Percentiles rank a stretch among this genome's conserved stretches.
phyloP scores from a whole-genome alignment of 75 land plant genomes.

The Sequoia sempervirens region DNA sequence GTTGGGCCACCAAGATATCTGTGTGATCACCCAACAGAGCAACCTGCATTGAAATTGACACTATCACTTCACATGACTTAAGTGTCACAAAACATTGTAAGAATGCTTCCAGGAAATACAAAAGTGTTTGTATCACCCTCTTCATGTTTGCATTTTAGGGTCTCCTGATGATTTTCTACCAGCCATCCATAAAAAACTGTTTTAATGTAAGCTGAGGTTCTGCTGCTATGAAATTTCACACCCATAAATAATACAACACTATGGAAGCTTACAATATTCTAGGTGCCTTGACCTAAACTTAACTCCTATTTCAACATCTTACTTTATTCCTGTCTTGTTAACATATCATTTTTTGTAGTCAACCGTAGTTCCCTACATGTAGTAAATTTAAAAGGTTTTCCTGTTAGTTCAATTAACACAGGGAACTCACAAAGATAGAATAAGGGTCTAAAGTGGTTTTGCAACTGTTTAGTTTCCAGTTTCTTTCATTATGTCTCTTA shows the following conservation, averaged over 20 bases:
- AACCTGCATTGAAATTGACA: not conserved
- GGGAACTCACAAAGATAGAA: no score
- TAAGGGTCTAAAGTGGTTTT: no score
- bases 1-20: not conserved
- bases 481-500: no score
- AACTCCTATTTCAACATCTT: no score
- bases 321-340: not conserved
- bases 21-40: not conserved
- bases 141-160: not conserved
- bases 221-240: no score
- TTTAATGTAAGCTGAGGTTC: not conserved
- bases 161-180: not conserved
- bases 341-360: not conserved
- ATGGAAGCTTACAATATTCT: no score
- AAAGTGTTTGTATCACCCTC: not conserved
- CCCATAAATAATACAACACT: no score
- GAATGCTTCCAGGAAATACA: not conserved
- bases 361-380: not conserved
- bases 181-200: not conserved
- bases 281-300: no score
- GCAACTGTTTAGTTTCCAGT: no score
- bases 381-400: not conserved
- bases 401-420: not conserved
- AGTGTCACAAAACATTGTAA: not conserved
- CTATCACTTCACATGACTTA: not conserved